Evolutionary conservation across 331 rosid species (phyloP).

Genomic region (Erythrophleum ivorense): DNA sequence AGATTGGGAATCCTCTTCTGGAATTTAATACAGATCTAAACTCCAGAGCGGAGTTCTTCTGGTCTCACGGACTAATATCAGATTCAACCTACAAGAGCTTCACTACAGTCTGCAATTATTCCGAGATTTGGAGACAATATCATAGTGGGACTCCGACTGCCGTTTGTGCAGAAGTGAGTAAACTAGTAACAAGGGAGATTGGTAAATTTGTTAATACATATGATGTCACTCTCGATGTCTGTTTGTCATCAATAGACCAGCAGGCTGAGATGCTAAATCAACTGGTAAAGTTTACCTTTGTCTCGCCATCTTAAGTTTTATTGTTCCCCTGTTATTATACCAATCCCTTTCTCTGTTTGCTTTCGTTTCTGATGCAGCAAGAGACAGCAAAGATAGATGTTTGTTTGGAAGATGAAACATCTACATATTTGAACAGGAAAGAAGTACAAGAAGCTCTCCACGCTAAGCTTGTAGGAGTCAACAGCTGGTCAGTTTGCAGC

Average conservation of each 20-base stretch:
- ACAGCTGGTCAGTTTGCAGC: constrained; percentile 66
- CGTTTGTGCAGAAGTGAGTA: constrained; percentile 67
- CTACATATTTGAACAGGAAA: constrained; percentile 64
- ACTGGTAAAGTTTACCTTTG: constrained; percentile 52
- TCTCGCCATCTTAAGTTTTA: not conserved
- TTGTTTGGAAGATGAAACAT: constrained; percentile 73
- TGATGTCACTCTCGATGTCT: constrained; percentile 89
- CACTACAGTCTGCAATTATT: constrained; percentile 64
- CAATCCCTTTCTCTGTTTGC: not conserved
- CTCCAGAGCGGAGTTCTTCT: constrained; percentile 66
- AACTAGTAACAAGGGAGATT: constrained; percentile 67
- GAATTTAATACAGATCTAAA: constrained; percentile 75
- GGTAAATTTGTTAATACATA: constrained; percentile 75
- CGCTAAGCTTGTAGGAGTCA: constrained; percentile 69
- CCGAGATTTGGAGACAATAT: constrained; percentile 69
- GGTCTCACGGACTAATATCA: constrained; percentile 92
- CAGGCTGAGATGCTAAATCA: constrained; percentile 64
- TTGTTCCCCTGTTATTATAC: not conserved
- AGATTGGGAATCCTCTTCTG: constrained; percentile 80
- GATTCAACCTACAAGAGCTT: constrained; percentile 68
- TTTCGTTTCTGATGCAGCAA: constrained; percentile 46
- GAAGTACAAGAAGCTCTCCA: constrained; percentile 75
- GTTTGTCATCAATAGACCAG: constrained; percentile 66
- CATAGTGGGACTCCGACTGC: constrained; percentile 61
- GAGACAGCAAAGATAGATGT: constrained; percentile 63